These are phyloP conservation scores for Rachicladosporium sp. DNA, from an alignment of 2,329 filamentous ascomycete genomes.

Conservation along the genomic window DNA sequence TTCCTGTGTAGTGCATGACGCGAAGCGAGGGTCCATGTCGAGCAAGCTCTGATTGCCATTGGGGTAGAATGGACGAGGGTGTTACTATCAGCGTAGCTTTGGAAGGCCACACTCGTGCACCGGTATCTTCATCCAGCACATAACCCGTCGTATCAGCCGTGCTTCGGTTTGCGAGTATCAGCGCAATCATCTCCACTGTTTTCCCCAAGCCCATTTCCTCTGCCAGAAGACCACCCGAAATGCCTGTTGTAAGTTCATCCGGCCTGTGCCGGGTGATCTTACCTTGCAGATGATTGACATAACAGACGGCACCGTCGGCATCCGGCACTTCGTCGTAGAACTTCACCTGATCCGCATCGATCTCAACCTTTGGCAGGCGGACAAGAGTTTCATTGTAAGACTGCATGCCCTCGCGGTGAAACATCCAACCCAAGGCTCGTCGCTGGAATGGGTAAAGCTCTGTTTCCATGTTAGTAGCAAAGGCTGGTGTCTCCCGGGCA, in stretches of 20 bases:
- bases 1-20: conserved; percentile 45
- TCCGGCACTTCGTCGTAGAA: conserved; percentile 35
- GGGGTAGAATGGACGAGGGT: conserved; percentile 47
- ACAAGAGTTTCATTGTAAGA: conserved; percentile 23
- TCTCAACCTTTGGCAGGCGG: not conserved
- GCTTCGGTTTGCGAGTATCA: conserved; percentile 35
- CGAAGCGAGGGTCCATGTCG: conserved; percentile 44
- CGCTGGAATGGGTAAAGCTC: conserved; percentile 60
- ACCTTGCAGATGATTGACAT: conserved; percentile 52
- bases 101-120: conserved; percentile 36
- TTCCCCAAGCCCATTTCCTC: conserved; percentile 81
- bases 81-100: conserved; percentile 51
- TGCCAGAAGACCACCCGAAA: conserved; percentile 53
- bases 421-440: conserved; percentile 56
- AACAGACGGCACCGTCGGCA: conserved; percentile 34
- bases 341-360: conserved; percentile 22
- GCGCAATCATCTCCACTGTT: conserved; percentile 60
- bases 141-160: no score
- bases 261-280: conserved; percentile 29
- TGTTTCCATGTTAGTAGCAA: conserved; percentile 15
- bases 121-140: conserved; percentile 27
- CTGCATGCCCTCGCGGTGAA: conserved; percentile 51
- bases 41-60: conserved; percentile 49
- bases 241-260: conserved; percentile 31
- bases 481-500: conserved; percentile 22